A percentile compares a stretch with the other conserved stretches of the same genome.
phyloP scores from a whole-genome alignment of 1,284 basidiomycete species.

The Agaricales sp. region DNA sequence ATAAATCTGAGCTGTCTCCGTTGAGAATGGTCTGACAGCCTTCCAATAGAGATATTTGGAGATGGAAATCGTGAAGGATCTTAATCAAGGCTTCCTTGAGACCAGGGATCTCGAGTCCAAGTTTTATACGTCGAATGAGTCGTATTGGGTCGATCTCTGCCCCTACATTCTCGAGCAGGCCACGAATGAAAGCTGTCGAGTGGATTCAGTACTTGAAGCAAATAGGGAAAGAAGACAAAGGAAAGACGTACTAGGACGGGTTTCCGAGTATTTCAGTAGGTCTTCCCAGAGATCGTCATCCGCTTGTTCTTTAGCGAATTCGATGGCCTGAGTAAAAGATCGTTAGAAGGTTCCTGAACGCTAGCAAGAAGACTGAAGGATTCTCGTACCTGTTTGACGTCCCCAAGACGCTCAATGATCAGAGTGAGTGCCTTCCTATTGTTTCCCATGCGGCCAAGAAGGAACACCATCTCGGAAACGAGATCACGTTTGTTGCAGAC shows the following conservation, averaged over 20 bases:
- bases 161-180: conserved; percentile 90
- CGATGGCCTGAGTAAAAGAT: conserved; percentile 66
- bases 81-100: conserved; percentile 92
- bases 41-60: conserved; percentile 83
- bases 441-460: conserved; percentile 95
- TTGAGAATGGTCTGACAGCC: conserved; percentile 84
- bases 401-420: conserved; percentile 91
- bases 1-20: conserved; percentile 73
- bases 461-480: conserved; percentile 95
- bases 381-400: conserved; percentile 70
- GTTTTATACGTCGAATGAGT: conserved; percentile 88
- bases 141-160: conserved; percentile 94
- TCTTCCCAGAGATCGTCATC: conserved; percentile 99
- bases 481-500: conserved; percentile 81
- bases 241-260: conserved; percentile 59
- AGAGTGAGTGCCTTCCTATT: conserved; percentile 91
- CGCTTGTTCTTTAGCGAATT: conserved; percentile 96
- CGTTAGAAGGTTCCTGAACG: not conserved
- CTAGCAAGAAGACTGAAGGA: no score
- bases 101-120: conserved; percentile 93
- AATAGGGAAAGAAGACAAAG: not conserved
- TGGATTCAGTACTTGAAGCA: not conserved
- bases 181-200: conserved; percentile 82
- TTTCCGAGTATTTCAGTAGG: conserved; percentile 89
- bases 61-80: conserved; percentile 91